These are phyloP conservation scores for Xylaria longipes DNA, from an alignment of 495 filamentous ascomycete species.

Conservation along the genomic window DNA sequence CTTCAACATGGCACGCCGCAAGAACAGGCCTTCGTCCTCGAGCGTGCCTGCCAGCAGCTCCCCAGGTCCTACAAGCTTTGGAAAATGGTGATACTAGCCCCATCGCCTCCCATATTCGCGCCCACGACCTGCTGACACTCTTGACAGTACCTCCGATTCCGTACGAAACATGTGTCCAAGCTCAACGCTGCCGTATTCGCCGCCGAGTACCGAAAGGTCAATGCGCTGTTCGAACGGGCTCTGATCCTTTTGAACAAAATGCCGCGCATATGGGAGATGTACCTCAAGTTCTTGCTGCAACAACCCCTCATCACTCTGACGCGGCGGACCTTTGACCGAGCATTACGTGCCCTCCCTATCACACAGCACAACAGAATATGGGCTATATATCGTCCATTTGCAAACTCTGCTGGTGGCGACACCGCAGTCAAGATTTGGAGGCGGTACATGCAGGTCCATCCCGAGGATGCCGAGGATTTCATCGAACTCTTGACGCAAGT, in stretches of 20 bases:
- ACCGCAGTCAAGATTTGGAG: slow-evolving; percentile 94
- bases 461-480: slow-evolving; percentile 94
- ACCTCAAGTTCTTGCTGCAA: slow-evolving; percentile 85
- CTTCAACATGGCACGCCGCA: slow-evolving; percentile 82
- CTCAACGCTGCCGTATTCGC: slow-evolving; percentile 84
- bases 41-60: slow-evolving; percentile 86
- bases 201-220: slow-evolving; percentile 89
- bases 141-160: slow-evolving; percentile 81
- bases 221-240: slow-evolving; percentile 92
- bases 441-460: slow-evolving; percentile 97
- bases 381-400: slow-evolving; percentile 90
- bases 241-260: slow-evolving; percentile 98
- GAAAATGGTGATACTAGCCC: slow-evolving; percentile 74
- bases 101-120: not conserved
- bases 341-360: slow-evolving; percentile 90
- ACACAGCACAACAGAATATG: slow-evolving; percentile 98
- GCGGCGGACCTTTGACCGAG: slow-evolving; percentile 90
- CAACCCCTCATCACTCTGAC: slow-evolving; percentile 94
- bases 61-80: slow-evolving; percentile 97
- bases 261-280: slow-evolving; percentile 99
- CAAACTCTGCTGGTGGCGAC: slow-evolving; percentile 87
- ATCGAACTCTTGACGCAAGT: slow-evolving; percentile 85
- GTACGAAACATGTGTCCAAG: slow-evolving; percentile 80
- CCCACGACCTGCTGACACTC: slow-evolving; percentile 35
- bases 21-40: slow-evolving; percentile 94